Evolutionary conservation across 768 basidiomycete genomes (phyloP), one percentile per base, ranked within the genome.

Genomic region (Termitomyces sp.): DNA sequence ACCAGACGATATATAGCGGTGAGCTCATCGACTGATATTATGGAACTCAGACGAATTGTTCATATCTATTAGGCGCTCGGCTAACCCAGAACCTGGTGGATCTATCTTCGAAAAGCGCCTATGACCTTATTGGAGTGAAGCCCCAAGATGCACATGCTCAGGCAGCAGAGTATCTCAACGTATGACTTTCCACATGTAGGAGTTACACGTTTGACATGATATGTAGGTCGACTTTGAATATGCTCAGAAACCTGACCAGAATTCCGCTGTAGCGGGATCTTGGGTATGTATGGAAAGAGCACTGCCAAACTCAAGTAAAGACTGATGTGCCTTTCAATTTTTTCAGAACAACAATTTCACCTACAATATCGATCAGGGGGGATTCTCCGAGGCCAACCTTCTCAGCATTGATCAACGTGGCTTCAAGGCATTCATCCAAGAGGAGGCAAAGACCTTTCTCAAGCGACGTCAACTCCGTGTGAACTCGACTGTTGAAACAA

Each of bases 341-440:
- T 6, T 4, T 23, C 44, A 85, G 84, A 80, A 78, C 50, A 83
- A 85, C 62, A 87, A 87, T 63, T 83, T 79, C 61, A 87, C 87
- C 33, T 77, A 74, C 62, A 70, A 78, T 43, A 64, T 71, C 0
- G 74, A 75, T 63, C 69, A 71, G 60, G 84, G 83, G 42, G 86
- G 84, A 1, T 87, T 84, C 63, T 82, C 84, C 0, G 73, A 74
- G 28, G 72, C 71, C 21, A 83, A 85, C 58, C 66, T 71, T 33
- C 69, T 88, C 61, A 77, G 73, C 12, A 74, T 83, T 48, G 86
- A 88, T 61, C 83, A 78, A 58, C 78, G 83, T 21, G 86, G 86
- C 3, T 87, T 83, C 74, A 81, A 76, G 54, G 69, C 76, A 28
- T 65, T 86, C 41, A 75, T 83, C 19, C 79, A 80, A 56, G 73